Evolutionary conservation across 176 grass and related monocot species (phyloP), one percentile per base, ranked within the genome.

Genomic region (Oryza officinalis): DNA sequence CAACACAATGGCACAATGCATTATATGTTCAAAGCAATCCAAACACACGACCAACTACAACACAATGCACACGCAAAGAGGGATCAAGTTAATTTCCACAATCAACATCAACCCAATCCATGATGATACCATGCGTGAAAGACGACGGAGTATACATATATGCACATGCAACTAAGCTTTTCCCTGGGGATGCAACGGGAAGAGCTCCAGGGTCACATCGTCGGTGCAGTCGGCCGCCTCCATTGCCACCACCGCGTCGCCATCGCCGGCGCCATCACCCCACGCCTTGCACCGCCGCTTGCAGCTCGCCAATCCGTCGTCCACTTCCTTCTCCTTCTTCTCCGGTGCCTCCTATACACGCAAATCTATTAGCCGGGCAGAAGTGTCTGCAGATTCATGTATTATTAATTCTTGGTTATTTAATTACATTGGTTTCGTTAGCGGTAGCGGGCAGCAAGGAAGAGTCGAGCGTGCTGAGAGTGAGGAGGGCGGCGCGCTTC

Each of bases 401-500:
- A 41, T 41, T 10, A 38, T 50, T 17, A 8, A 61, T 50, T 4
- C 71, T 45, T 38, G 2, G n/a, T 44, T 46, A 26, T 9, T 46
- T 27, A 3, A 18, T 66, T 92, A 83, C 86, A 77, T 81, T 87
- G 80, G 71, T 38, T 61, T 63, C 22, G 20, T 10, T n/a, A 23
- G 54, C 18, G 18, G 33, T 35, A 35, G 40, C 28, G 0, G 75
- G 28, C 1, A 70, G 37, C 2, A 66, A 81, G 4, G 87, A 71
- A 4, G 81, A 27, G 27, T 71, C 67, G 54, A 83, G 68, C 20
- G 87, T 83, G 75, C 82, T 90, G 41, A 93, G 85, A 25, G 92
- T 86, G 69, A 98, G 91, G 78, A 93, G 90, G 1, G 92, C 91
- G 10, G 88, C 90, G 3, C 96, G 96, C 82, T 98, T 98, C 91